Base-by-base conservation (phyloP, 2,329 filamentous ascomycete genomes). In the Trichoderma polysporum region DNA sequence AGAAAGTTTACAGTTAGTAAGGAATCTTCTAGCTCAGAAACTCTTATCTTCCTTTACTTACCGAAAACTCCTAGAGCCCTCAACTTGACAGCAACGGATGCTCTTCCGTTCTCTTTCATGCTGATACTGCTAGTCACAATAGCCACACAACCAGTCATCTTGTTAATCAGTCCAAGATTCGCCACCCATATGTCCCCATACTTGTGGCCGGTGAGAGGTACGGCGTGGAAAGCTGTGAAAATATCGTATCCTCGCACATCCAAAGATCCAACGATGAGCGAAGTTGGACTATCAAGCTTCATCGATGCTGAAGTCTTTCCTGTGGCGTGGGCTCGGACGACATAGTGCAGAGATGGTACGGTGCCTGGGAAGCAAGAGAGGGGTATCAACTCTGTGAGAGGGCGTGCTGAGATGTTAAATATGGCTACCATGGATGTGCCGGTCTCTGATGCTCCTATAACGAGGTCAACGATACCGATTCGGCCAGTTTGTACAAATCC, bases 131-230 rank as follows among this genome's bases (percentile, higher is more conserved):
- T 89, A 41, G 82, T 83, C 1, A 90, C 81, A 8, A 97, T 84
- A 0, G 93, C 93, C 1, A 92, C 93, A 0, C 90, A 88, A 0
- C 93, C 94, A 0, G 93, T 93, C 91, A 98, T 97, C 78, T 97
- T 97, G 2, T 86, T 91, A 3, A 97, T 70, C 2, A 98, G 81
- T 0, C 94, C 94, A 0, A 98, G 78, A 19, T 90, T 88, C 0
- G 92, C 88, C 1, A 94, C 82, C 50, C 79, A 79, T 0, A 90
- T 80, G 5, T 70, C 57, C 1, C 70, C 70, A 37, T 72, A 68
- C 25, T 72, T 73, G 22, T 76, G 69, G n/a, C 79, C 80, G 1
- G 80, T 77, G 70, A 94, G 88, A 0, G 81, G 77, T 0, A 83
- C 82, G 2, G 93, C 77, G 0, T 91, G 90, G 69, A 90, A 91